Base-by-base conservation (phyloP, 1,284 basidiomycete species). In the Cystobasidiaceae sp. region DNA sequence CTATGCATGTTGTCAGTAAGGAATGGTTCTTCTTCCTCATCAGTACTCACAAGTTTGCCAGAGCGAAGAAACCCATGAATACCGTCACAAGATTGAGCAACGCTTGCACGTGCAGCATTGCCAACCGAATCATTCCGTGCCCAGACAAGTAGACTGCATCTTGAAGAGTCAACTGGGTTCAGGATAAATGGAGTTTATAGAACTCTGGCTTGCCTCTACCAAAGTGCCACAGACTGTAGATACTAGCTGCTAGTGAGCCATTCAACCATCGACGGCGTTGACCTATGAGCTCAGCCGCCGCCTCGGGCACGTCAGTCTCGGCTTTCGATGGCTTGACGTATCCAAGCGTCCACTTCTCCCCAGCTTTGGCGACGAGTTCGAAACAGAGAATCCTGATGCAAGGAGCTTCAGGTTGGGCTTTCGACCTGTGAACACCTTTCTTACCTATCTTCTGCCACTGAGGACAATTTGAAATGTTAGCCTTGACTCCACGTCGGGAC, bases 171-270 rank as follows among this genome's bases (percentile, higher is more conserved):
- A 4, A 23, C 56, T 21, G 50, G 27, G 21, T 41, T n/a, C n/a
- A n/a, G 34, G 9, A 37, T 33, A 11, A 4, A 17, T n/a, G 6
- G 2, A 54, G 23, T 19, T 23, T 51, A 21, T 54, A 25, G 9
- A 21, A 17, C 15, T 6, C 2, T 49, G 39, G 21, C 61, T 15
- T n/a, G 55, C 61, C 50, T 55, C 60, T 52, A 28, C 61, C 92
- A 78, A 97, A 97, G 78, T 96, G 91, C 72, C 92, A 88, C n/a
- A 96, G 78, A 17, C 90, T 86, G 77, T 97, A 97, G 66, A 97
- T 87, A 2, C 91, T 93, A 7, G 93, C 94, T 41, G 93, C 93
- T 74, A 97, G 96, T 8, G 91, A 94, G 67, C 94, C 94, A 74
- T 98, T 98, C 73, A 97, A 77, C 94, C 91, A 74, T 11, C 73